Percentiles rank a stretch among this genome's conserved stretches.
Conservation (phyloP, 2,329 filamentous ascomycete genomes). For the Cladosporium colombiae region DNA sequence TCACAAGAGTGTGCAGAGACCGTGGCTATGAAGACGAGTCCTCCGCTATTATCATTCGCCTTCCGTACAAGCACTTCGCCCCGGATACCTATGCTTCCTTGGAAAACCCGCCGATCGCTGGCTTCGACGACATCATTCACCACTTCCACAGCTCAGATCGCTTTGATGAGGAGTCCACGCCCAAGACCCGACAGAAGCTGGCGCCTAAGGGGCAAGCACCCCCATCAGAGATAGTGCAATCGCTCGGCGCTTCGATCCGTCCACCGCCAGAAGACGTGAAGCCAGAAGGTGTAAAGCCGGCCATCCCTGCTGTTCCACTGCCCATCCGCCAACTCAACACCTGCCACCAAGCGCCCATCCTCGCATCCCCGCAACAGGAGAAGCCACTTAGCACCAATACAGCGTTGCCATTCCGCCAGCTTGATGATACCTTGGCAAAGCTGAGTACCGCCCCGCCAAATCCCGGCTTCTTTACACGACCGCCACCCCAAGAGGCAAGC, state of each 20-base stretch:
- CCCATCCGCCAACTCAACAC: neutral
- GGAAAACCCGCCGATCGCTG: conserved; percentile 22
- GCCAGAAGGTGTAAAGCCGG: neutral
- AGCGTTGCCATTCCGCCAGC: neutral
- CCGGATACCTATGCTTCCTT: conserved; percentile 30
- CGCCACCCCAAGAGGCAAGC: neutral
- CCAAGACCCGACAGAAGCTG: neutral
- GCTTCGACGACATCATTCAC: conserved; percentile 21
- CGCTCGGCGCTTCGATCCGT: neutral
- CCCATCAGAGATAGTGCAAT: neutral
- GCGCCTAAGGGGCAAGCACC: neutral
- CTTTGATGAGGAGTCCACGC: neutral
- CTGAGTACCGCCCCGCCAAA: neutral
- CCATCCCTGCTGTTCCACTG: neutral
- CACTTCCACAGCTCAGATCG: conserved; percentile 20
- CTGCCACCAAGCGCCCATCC: neutral
- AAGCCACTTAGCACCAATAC: neutral
- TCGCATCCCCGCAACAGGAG: neutral
- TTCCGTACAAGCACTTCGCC: conserved; percentile 31
- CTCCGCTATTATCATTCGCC: conserved; percentile 35
- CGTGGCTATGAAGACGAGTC: conserved; percentile 43
- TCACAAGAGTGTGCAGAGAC: conserved; percentile 42
- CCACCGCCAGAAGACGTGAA: neutral
- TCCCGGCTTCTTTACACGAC: neutral
- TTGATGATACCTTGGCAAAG: neutral